Conservation (phyloP, 495 filamentous ascomycete species). For the Thozetella sp. region DNA sequence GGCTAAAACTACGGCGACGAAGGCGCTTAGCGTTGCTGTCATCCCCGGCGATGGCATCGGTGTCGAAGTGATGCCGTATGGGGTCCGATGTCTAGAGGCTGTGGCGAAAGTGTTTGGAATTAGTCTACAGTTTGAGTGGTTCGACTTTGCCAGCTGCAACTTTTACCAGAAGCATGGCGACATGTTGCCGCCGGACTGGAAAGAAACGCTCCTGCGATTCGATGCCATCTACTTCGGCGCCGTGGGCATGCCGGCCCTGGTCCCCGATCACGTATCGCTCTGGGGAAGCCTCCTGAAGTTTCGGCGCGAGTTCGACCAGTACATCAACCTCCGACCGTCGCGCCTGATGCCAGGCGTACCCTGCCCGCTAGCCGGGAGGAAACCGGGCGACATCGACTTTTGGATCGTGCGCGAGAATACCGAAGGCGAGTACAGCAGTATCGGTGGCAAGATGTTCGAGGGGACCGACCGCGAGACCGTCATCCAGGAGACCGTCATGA, state of each 20-base stretch:
- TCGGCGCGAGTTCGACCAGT: slow-evolving; percentile 79
- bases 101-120: slow-evolving; percentile 22
- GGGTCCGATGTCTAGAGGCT: slow-evolving; percentile 23
- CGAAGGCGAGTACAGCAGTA: slow-evolving; percentile 76
- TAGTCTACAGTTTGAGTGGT: slow-evolving; percentile 21
- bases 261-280: slow-evolving; percentile 29
- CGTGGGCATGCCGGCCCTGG: slow-evolving; percentile 27
- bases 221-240: slow-evolving; percentile 35
- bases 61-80: slow-evolving; percentile 28
- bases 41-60: slow-evolving; percentile 35
- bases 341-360: slow-evolving; percentile 76
- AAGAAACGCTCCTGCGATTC: slow-evolving; percentile 19
- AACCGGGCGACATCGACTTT: slow-evolving; percentile 75
- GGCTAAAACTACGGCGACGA: slow-evolving; percentile 17
- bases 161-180: slow-evolving; percentile 29
- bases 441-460: slow-evolving; percentile 37
- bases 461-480: slow-evolving; percentile 71
- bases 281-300: slow-evolving; percentile 69
- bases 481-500: slow-evolving; percentile 68
- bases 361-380: slow-evolving; percentile 64
- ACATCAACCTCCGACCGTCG: slow-evolving; percentile 84
- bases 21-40: slow-evolving; percentile 25
- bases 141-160: slow-evolving; percentile 27
- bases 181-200: slow-evolving; percentile 29
- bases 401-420: slow-evolving; percentile 85